These are phyloP conservation scores for Phyllosticta ampelicida DNA, from an alignment of 2,329 filamentous ascomycete species.

Conservation along the genomic window DNA sequence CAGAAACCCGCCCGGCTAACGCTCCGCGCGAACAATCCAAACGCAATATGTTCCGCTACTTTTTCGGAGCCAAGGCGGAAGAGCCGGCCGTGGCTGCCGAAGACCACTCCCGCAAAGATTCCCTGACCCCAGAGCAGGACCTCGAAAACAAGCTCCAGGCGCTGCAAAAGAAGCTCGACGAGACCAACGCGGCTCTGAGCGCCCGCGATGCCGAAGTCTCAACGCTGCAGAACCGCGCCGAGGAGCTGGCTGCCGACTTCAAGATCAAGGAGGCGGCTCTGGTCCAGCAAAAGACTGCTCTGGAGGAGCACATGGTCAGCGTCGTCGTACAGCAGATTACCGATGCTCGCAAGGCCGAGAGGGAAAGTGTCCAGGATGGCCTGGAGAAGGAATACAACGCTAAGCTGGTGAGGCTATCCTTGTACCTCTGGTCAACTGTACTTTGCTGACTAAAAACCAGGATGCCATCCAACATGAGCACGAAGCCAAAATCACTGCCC, in stretches of 20 bases:
- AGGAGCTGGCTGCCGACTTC: conserved; percentile 12
- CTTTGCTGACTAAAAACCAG: background rate
- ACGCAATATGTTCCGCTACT: conserved; percentile 30
- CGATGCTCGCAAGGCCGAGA: conserved; percentile 28
- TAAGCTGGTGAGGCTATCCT: conserved; percentile 18
- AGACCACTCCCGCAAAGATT: conserved; percentile 1
- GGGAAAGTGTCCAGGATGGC: conserved; percentile 25
- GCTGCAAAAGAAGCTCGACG: conserved; percentile 19
- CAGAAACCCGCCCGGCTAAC: conserved; percentile 21
- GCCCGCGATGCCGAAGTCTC: conserved; percentile 19
- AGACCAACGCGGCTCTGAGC: conserved; percentile 22
- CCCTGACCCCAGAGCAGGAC: conserved; percentile 6
- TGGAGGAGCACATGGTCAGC: conserved; percentile 32
- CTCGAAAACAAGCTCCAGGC: conserved; percentile 8
- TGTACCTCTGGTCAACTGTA: background rate
- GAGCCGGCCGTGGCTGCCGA: conserved; percentile 5
- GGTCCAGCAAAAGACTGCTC: conserved; percentile 25
- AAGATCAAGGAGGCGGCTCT: conserved; percentile 14
- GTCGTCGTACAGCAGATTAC: conserved; percentile 31
- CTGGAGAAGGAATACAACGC: conserved; percentile 23
- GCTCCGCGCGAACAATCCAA: conserved; percentile 13
- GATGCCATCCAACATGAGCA: conserved; percentile 10
- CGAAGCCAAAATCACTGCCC: conserved; percentile 10
- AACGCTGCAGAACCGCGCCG: conserved; percentile 20
- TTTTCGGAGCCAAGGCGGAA: conserved; percentile 21